A percentile compares a stretch with the other conserved stretches of the same genome.
phyloP scores from a whole-genome alignment of 169 alveolate genomes.

The Cryptosporidium sp. region DNA sequence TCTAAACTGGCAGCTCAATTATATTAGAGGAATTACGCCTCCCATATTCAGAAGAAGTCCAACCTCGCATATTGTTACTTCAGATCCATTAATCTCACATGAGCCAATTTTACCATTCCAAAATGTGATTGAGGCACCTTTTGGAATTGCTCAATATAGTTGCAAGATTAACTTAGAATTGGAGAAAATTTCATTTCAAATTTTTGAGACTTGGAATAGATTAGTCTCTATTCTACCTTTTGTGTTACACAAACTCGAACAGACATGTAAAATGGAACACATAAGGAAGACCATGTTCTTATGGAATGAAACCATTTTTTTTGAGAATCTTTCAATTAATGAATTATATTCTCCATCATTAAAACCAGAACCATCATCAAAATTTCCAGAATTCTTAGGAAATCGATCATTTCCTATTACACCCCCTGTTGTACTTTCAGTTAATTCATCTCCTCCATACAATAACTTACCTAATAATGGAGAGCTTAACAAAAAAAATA shows the following conservation, averaged over 20 bases:
- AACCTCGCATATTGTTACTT: slow-evolving; percentile 7
- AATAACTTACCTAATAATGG: background rate
- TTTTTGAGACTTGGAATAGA: slow-evolving; percentile 51
- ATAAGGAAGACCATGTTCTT: slow-evolving; percentile 63
- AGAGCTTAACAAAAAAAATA: slow-evolving; percentile 6
- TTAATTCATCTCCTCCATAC: slow-evolving; percentile 29
- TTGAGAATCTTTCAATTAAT: slow-evolving; percentile 42
- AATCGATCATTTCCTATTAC: slow-evolving; percentile 59
- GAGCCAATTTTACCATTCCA: slow-evolving; percentile 41
- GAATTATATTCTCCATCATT: slow-evolving; percentile 38
- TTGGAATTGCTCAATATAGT: slow-evolving; percentile 68
- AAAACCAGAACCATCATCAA: slow-evolving; percentile 54
- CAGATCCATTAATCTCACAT: slow-evolving; percentile 15
- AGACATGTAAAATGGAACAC: slow-evolving; percentile 62
- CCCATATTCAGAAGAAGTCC: slow-evolving; percentile 54
- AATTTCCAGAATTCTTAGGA: slow-evolving; percentile 60
- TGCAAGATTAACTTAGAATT: slow-evolving; percentile 8
- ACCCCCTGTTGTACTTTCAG: slow-evolving; percentile 45
- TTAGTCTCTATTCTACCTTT: slow-evolving; percentile 42
- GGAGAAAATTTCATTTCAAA: slow-evolving; percentile 36
- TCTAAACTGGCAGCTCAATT: slow-evolving; percentile 63
- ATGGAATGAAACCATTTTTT: slow-evolving; percentile 66
- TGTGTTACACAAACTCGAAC: slow-evolving; percentile 40
- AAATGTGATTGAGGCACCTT: slow-evolving; percentile 40
- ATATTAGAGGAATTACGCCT: slow-evolving; percentile 65